phyloP scores from a whole-genome alignment of 169 alveolate genomes.

The Plasmodium ovale region DNA sequence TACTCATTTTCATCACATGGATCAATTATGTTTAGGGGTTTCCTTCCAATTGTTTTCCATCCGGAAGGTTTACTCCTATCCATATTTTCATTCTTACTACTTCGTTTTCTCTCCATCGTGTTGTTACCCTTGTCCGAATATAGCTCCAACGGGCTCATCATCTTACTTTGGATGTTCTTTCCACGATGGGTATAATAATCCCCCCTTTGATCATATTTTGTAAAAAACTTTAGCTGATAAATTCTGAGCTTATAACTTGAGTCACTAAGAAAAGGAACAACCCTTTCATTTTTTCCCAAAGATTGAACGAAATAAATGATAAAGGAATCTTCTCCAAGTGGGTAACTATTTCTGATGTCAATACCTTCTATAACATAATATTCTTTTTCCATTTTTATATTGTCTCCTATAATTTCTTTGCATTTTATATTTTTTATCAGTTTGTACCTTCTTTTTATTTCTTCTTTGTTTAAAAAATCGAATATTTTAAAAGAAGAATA shows the following conservation, averaged over 20 bases:
- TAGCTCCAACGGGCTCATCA: no score
- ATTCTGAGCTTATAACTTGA: conserved; percentile 16
- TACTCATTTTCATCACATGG: conserved; percentile 25
- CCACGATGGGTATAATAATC: neutral
- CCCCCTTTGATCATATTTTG: conserved; percentile 2
- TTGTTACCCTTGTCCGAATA: neutral
- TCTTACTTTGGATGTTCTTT: neutral
- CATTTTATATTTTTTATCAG: conserved; percentile 29
- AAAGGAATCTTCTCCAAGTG: neutral
- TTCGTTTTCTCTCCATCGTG: no score
- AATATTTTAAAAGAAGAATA: conserved; percentile 66
- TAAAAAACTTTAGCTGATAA: conserved; percentile 33
- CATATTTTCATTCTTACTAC: neutral
- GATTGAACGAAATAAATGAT: conserved; percentile 56
- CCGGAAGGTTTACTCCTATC: neutral
- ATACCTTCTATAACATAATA: conserved; percentile 51
- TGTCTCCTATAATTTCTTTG: conserved; percentile 71
- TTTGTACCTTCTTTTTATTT: conserved; percentile 58
- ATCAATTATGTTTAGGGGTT: conserved; percentile 1
- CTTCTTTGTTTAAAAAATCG: conserved; percentile 67
- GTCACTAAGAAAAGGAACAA: conserved; percentile 27
- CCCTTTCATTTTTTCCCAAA: neutral
- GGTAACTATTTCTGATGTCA: conserved; percentile 5
- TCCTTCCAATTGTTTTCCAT: neutral
- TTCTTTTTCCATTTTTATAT: conserved; percentile 17